phyloP scores from a whole-genome alignment of 2,329 filamentous ascomycete species.

The Calonectria pteridis region DNA sequence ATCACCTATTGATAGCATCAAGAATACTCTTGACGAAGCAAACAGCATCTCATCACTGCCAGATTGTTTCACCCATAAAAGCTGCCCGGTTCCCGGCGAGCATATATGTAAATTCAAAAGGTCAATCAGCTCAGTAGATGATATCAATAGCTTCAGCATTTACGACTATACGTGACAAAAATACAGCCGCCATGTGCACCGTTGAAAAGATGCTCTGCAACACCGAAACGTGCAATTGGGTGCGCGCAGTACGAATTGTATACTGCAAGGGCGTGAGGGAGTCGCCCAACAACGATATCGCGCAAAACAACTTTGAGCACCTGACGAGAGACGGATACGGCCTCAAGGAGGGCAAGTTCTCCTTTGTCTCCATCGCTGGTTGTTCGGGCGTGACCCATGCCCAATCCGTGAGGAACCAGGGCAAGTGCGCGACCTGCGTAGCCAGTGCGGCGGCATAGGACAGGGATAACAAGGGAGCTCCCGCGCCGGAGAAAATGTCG shows the following conservation, averaged over 20 bases:
- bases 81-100: not conserved
- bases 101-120: not conserved
- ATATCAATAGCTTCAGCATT: not conserved
- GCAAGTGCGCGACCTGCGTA: not conserved
- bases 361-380: not conserved
- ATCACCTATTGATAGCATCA: not conserved
- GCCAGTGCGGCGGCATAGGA: not conserved
- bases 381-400: not conserved
- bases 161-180: no score
- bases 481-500: not conserved
- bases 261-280: not conserved
- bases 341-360: not conserved
- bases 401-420: not conserved
- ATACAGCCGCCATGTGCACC: not conserved
- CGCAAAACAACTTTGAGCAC: not conserved
- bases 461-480: not conserved
- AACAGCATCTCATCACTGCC: not conserved
- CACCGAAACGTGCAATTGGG: not conserved
- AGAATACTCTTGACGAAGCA: not conserved
- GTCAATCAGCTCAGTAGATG: not conserved
- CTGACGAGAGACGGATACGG: not conserved
- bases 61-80: not conserved
- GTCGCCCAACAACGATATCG: not conserved
- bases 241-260: not conserved
- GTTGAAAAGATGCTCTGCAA: not conserved